These are phyloP conservation scores for Cladophialophora yegresii DNA, from an alignment of 2,329 filamentous ascomycete species.

Conservation along the genomic window DNA sequence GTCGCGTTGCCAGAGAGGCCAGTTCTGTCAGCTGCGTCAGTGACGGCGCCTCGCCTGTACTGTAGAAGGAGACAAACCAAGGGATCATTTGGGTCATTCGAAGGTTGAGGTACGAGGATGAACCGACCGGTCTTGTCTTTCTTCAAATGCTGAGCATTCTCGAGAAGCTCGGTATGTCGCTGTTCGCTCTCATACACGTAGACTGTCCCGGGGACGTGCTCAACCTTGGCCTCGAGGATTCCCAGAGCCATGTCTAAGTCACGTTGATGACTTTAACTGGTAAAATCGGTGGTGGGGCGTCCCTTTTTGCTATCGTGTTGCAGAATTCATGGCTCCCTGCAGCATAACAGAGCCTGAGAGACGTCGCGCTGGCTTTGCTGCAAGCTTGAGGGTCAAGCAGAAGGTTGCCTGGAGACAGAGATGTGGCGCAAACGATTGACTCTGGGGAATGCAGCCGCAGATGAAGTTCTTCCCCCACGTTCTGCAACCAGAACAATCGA, in stretches of 20 bases:
- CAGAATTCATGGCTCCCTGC: neutral
- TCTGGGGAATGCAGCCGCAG: neutral
- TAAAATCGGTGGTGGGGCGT: neutral
- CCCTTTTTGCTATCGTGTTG: neutral
- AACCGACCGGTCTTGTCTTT: slow-evolving; percentile 71
- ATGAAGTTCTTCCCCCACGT: neutral
- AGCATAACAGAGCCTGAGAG: neutral
- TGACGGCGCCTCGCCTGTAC: neutral
- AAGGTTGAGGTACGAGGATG: slow-evolving; percentile 87
- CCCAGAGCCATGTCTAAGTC: slow-evolving; percentile 33
- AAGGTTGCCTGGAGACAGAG: neutral
- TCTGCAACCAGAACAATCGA: neutral
- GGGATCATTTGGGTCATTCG: slow-evolving; percentile 86
- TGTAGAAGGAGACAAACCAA: slow-evolving; percentile 57
- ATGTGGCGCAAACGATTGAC: neutral
- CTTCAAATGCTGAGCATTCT: slow-evolving; percentile 59
- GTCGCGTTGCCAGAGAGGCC: slow-evolving; percentile 85
- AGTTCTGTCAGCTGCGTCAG: slow-evolving; percentile 58
- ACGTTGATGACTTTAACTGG: neutral
- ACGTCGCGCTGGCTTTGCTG: neutral
- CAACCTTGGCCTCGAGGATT: slow-evolving; percentile 33
- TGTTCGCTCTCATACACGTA: slow-evolving; percentile 34
- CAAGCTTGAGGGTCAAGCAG: neutral
- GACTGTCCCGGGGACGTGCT: slow-evolving; percentile 37
- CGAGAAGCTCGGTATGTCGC: slow-evolving; percentile 28